Evolutionary conservation across 2,329 filamentous ascomycete genomes (phyloP), one percentile per base, ranked within the genome.

Genomic region (Fusarium begoniae): DNA sequence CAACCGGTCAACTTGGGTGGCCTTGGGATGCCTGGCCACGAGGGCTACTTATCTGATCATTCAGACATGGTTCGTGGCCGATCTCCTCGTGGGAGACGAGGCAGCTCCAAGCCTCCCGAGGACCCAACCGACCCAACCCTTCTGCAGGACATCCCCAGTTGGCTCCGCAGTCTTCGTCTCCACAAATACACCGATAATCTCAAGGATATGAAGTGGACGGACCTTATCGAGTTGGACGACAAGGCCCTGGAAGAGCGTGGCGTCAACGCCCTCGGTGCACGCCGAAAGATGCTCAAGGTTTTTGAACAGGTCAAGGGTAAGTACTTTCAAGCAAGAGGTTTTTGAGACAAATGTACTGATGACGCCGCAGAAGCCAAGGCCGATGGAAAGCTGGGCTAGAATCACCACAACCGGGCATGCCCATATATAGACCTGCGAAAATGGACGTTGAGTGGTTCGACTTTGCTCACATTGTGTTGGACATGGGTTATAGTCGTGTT

Each of bases 141-240:
- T 69, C 88, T 99, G 77, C 94, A 97, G 84, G 96, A 99, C 80
- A 98, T 99, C 76, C 96, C 96, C 62, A 93, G 92, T 82, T 99
- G 96, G 96, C 89, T 99, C 79, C 91, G 96, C 81, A 98, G 95
- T 82, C 88, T 98, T 81, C 91, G 96, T 69, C 88, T 99, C 79
- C 96, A 99, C 88, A 99, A 99, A 87, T 99, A 99, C 84, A 99
- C 96, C 15, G 96, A 99, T 77, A 97, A 98, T 78, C 85, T 99
- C 73, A 99, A 98, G 85, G 96, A 98, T 80, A 90, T 98, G 87
- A 95, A 96, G 79, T 99, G 96, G 96, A 93, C 92, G 35, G 96
- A 99, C 61, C 85, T 99, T 77, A 87, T 99, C 69, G 93, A 96
- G 82, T 86, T 99, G 77, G 94, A 98, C 79, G 96, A 99, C 77